Evolutionary conservation across 352 stramenopile genomes (phyloP), one percentile per base, ranked within the genome.

Genomic region (Pythium grandisporangium): DNA sequence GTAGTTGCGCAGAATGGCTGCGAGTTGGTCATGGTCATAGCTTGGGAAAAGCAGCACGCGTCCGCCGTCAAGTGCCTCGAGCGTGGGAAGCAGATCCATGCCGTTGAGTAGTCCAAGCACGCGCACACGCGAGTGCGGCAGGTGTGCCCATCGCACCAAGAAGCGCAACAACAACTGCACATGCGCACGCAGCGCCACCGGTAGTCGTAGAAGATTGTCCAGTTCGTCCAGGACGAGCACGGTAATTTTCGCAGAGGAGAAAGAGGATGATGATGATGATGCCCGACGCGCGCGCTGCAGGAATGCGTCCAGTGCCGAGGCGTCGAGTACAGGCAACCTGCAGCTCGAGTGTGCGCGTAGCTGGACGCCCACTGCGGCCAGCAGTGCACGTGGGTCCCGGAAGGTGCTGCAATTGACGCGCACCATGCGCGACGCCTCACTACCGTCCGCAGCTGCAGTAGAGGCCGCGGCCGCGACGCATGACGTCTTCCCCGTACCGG

Each of bases 91-190:
- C 74, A 87, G 82, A 48, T 87, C 74, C 38, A 84, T 48, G 24
- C 73, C 73, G 36, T 87, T 87, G 61, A 87, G 75, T 41, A 87
- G 77, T 12, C 38, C 68, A 36, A 87, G 32, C 32, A 87, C 78
- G 42, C 65, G 66, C 33, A 84, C 39, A 6, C 30, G 30, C 12
- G 55, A 43, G 2, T 66, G 37, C 5, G 63, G 55, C 16, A 66
- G 32, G 27, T 68, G 37, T 3, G 74, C 57, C 74, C 74, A 87
- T 6, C 55, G 61, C 24, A 81, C 58, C 17, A 83, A 55, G 41
- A 87, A 84, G 19, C 56, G 56, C 13, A 87, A 57, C 20, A 87
- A 27, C 16, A 70, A 50, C 32, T 78, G 62, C n/a, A 83, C 64
- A 8, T 45, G 58, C 17, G 49, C 42, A 41, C 79, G 61, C 30